A percentile compares a stretch with the other conserved stretches of the same genome.
phyloP scores from a whole-genome alignment of 768 basidiomycete species.

The Boletus subparvulus region DNA sequence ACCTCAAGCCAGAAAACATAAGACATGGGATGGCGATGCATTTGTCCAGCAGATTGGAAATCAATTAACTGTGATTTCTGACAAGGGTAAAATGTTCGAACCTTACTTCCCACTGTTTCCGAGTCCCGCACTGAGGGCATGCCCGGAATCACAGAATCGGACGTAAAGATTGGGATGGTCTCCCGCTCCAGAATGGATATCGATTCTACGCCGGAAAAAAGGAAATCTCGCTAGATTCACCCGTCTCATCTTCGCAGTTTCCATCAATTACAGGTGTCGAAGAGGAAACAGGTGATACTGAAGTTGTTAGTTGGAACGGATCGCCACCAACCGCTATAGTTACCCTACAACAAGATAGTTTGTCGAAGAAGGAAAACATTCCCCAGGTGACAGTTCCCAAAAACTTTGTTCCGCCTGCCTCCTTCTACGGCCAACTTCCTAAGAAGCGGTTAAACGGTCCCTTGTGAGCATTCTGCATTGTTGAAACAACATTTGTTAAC shows the following conservation, averaged over 20 bases:
- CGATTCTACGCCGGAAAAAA: slow-evolving; percentile 51
- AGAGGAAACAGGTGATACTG: slow-evolving; percentile 24
- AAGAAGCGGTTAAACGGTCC: slow-evolving; percentile 29
- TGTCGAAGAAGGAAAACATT: slow-evolving; percentile 24
- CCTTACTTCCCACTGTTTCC: not conserved
- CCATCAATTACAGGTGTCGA: slow-evolving; percentile 43
- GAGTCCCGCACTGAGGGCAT: slow-evolving; percentile 4
- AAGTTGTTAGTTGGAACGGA: slow-evolving; percentile 12
- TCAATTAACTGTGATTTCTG: slow-evolving; percentile 61
- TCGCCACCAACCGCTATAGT: slow-evolving; percentile 16
- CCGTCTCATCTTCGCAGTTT: slow-evolving; percentile 50
- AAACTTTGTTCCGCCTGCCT: slow-evolving; percentile 51
- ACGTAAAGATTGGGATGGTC: slow-evolving; percentile 58
- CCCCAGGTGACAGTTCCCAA: slow-evolving; percentile 13
- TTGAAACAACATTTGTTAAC: not conserved
- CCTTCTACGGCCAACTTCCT: slow-evolving; percentile 56
- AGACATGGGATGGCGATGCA: slow-evolving; percentile 84
- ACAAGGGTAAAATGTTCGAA: slow-evolving; percentile 65
- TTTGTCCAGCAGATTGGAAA: slow-evolving; percentile 53
- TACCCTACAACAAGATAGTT: not conserved
- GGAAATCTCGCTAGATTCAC: slow-evolving; percentile 60
- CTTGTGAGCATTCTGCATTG: slow-evolving; percentile 12
- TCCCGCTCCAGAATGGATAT: slow-evolving; percentile 41
- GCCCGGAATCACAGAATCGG: slow-evolving; percentile 50
- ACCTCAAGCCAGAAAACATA: slow-evolving; percentile 69